Evolutionary conservation across 208 protist species (phyloP), one percentile per base, ranked within the genome.

Genomic region (Leishmania mexicana): DNA sequence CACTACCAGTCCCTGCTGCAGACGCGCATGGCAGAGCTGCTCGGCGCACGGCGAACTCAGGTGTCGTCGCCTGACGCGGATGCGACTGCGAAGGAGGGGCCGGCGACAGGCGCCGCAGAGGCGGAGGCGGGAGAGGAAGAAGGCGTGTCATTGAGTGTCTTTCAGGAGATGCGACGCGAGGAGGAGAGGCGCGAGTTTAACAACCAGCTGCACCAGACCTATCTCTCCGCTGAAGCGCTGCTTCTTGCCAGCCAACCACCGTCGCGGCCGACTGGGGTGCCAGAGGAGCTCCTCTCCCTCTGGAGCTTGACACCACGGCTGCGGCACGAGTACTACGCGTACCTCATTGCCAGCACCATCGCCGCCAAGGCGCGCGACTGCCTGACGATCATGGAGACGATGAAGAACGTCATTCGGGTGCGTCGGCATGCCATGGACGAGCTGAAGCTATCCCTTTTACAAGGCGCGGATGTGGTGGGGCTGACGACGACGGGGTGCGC

Each of bases 401-500:
- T 98, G 75, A 70, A 87, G 79, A 93, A 90, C 64, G 81, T 93
- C 24, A 81, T 98, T 28, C 86, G 80, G 7, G 92, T 96, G 68
- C 95, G 93, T 54, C 94, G 90, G 74, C 95, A 98, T 85, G 93
- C 93, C 35, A 93, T 93, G 54, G 92, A 96, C 77, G 92, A 96
- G 83, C 83, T 93, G 54, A 92, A 92, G 82, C 85, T 98, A 42
- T 76, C 86, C 17, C 82, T 98, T 21, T 91, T 98, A 78, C 90
- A 89, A 10, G 92, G 90, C 13, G 95, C 94, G 10, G 92, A 97
- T 80, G 91, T 99, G n/a, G 91, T 99, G 71, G 98, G 96, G 67
- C 84, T 97, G 28, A 99, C 98, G 35, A 98, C 97, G 45, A 98
- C 96, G 2, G 96, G 96, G 38, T 98, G 94, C 57, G 96, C 97